These are phyloP conservation scores for Auricularia heimuer DNA, from an alignment of 768 basidiomycete genomes.

Conservation along the genomic window DNA sequence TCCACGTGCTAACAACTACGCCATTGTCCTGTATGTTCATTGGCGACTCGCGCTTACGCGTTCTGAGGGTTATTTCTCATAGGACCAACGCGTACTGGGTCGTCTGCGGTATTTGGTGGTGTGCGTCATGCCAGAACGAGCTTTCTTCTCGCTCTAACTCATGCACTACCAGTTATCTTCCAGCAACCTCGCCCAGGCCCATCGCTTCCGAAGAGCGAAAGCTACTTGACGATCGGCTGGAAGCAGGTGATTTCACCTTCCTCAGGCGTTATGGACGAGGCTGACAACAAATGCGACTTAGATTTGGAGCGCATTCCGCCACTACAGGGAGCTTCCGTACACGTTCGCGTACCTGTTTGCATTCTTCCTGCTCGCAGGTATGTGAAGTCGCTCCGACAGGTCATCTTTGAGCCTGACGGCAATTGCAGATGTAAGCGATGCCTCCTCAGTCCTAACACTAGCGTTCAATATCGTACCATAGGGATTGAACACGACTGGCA, in stretches of 20 bases:
- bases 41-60: background rate
- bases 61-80: background rate
- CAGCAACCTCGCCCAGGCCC: slow-evolving; percentile 82
- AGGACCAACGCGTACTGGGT: slow-evolving; percentile 74
- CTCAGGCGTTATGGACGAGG: too few relatives aligned
- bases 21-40: slow-evolving; percentile 49
- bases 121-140: slow-evolving; percentile 30
- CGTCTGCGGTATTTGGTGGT: slow-evolving; percentile 79
- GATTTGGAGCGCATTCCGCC: slow-evolving; percentile 69
- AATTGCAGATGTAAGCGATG: too few relatives aligned
- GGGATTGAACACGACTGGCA: slow-evolving; percentile 75
- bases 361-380: slow-evolving; percentile 72
- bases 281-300: slow-evolving; percentile 17
- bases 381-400: slow-evolving; percentile 10
- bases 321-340: slow-evolving; percentile 69
- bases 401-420: slow-evolving; percentile 38
- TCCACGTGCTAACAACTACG: slow-evolving; percentile 64
- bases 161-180: slow-evolving; percentile 48
- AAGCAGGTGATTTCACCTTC: slow-evolving; percentile 41
- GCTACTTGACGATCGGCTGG: slow-evolving; percentile 76
- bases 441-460: too few relatives aligned
- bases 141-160: background rate
- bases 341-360: slow-evolving; percentile 74
- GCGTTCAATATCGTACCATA: slow-evolving; percentile 16
- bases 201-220: slow-evolving; percentile 63